Evolutionary conservation across 2,329 filamentous ascomycete genomes (phyloP).

Genomic region (Ambrosiella cleistominuta): DNA sequence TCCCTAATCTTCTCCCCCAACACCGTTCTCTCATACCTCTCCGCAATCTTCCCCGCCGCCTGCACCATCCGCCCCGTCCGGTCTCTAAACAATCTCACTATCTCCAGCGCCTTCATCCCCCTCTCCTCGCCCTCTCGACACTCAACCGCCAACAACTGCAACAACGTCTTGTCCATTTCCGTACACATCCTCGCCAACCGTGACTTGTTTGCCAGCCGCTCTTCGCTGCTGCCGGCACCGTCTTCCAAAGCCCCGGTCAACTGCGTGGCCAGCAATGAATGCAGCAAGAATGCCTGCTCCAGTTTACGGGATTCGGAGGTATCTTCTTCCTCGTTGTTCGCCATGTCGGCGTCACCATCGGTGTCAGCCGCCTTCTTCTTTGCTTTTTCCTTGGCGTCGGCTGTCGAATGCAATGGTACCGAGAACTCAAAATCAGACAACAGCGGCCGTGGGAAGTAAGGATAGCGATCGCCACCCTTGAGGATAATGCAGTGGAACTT

Average conservation of each 20-base stretch:
- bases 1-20: slow-evolving; percentile 77
- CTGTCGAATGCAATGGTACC: slow-evolving; percentile 44
- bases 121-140: slow-evolving; percentile 84
- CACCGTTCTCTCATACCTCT: slow-evolving; percentile 62
- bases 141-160: slow-evolving; percentile 78
- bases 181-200: slow-evolving; percentile 56
- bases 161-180: slow-evolving; percentile 73
- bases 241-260: slow-evolving; percentile 56
- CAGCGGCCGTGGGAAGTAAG: slow-evolving; percentile 78
- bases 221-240: slow-evolving; percentile 28
- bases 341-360: slow-evolving; percentile 20
- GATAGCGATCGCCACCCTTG: slow-evolving; percentile 83
- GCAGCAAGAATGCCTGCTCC: slow-evolving; percentile 67
- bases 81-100: slow-evolving; percentile 74
- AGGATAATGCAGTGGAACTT: slow-evolving; percentile 98
- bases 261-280: slow-evolving; percentile 53
- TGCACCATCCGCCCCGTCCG: slow-evolving; percentile 77
- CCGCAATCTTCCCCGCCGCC: slow-evolving; percentile 75
- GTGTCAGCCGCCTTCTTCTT: slow-evolving; percentile 18
- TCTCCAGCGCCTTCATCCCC: slow-evolving; percentile 86
- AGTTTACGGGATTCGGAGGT: slow-evolving; percentile 40
- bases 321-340: slow-evolving; percentile 19
- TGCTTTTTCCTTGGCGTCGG: slow-evolving; percentile 17
- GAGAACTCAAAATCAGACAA: slow-evolving; percentile 88
- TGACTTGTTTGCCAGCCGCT: slow-evolving; percentile 39